Evolutionary conservation across 148 eudicot genomes (phyloP).

Genomic region (Pharnaceum exiguum): DNA sequence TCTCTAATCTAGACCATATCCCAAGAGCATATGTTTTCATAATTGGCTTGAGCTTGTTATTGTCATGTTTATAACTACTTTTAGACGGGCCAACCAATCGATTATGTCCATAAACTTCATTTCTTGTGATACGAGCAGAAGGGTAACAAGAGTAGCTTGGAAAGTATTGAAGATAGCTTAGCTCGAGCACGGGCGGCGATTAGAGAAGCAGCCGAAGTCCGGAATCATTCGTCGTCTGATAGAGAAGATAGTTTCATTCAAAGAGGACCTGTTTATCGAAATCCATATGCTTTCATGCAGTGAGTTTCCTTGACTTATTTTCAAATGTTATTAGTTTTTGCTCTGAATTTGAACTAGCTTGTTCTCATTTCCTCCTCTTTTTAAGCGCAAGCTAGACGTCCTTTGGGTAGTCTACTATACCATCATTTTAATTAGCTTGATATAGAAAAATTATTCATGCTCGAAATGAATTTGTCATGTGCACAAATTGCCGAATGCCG

Average conservation of each 20-base stretch:
- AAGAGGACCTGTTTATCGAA: constrained; percentile 24
- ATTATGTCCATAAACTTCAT: background rate
- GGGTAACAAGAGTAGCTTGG: background rate
- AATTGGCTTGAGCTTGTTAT: background rate
- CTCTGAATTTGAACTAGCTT: too few relatives aligned
- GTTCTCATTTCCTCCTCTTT: too few relatives aligned
- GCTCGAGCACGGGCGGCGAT: constrained; percentile 20
- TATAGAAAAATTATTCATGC: too few relatives aligned
- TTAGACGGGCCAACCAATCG: background rate
- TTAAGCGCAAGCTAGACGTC: too few relatives aligned
- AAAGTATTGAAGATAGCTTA: constrained; percentile 16
- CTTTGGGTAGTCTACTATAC: too few relatives aligned
- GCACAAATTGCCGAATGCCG: too few relatives aligned
- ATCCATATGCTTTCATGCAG: constrained; percentile 28
- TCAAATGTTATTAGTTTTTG: background rate
- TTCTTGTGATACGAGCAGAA: background rate
- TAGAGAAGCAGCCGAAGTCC: constrained; percentile 7
- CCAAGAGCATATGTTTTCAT: too few relatives aligned
- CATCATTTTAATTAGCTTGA: too few relatives aligned
- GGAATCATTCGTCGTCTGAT: constrained; percentile 7
- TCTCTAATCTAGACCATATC: too few relatives aligned
- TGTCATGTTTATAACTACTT: background rate
- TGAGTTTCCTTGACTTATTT: background rate
- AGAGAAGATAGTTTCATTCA: constrained; percentile 14
- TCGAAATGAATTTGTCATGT: too few relatives aligned